Base-by-base conservation (phyloP, 129 eudicot species). In the Tanacetum coccineum region DNA sequence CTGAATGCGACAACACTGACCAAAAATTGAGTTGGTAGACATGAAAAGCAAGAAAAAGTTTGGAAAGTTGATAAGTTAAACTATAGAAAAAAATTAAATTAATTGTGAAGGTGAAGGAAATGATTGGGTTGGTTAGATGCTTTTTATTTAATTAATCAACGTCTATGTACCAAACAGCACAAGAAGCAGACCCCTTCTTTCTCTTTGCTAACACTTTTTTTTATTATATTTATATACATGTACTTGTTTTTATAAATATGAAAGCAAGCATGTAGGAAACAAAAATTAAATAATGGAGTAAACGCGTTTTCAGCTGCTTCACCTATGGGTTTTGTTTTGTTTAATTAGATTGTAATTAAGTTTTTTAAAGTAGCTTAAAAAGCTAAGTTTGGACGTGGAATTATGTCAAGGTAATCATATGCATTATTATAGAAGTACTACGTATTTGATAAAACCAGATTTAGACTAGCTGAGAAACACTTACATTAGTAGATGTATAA, bases 41-140 rank as follows among this genome's bases (percentile, higher is more conserved):
- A 20, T 58, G 40, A 47, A 70, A 63, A 44, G 36, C 51, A 26
- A 39, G 42, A 64, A 53, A 49, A 12, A n/a, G 54, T 25, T 62
- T 36, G 51, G 46, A 36, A 39, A 44, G 14, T 14, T 13, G 46
- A 67, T 74, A 66, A 58, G 15, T 49, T 59, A 74, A 21, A 56
- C 4, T 25, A 67, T 19, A 13, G n/a, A 60, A 14, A 22, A 28
- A 59, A 14, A 14, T 28, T 49, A 14, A 74, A 17, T 66, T 56
- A 75, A 48, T 25, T 40, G 70, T 50, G 64, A 75, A 57, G 79
- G 73, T 74, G 79, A 67, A 7, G 22, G 48, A 75, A 75, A 75
- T 75, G 74, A 75, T 75, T 75, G 80, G 74, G 59, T 60, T 75
- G 74, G 80, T 75, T 75, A 69, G 70, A 75, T 75, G 79, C 74